Evolutionary conservation across 129 eudicot genomes (phyloP).

Genomic region (Centaurea solstitialis): DNA sequence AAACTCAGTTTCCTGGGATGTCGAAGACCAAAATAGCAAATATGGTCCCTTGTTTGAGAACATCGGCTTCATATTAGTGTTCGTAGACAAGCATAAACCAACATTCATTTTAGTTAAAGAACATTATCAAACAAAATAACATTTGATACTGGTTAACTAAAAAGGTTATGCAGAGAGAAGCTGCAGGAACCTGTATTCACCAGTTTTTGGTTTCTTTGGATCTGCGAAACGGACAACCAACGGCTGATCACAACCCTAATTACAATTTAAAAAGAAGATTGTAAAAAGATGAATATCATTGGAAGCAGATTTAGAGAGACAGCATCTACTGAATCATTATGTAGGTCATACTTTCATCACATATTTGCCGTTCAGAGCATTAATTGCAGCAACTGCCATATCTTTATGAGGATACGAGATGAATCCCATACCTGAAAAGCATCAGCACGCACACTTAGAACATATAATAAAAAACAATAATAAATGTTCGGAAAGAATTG

Average conservation of each 20-base stretch:
- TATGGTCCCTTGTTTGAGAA: not conserved
- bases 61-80: not conserved
- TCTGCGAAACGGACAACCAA: conserved; percentile 84
- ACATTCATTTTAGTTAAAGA: not conserved
- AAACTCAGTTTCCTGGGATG: not conserved
- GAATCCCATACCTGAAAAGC: conserved; percentile 75
- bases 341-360: conserved; percentile 62
- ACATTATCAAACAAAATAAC: not conserved
- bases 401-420: conserved; percentile 67
- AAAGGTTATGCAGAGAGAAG: conserved; percentile 6
- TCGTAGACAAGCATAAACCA: not conserved
- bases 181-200: conserved; percentile 62
- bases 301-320: conserved; percentile 1
- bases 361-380: conserved; percentile 69
- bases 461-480: not conserved
- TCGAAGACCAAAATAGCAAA: not conserved
- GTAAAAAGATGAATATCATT: conserved; percentile 10
- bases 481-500: not conserved
- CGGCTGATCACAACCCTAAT: conserved; percentile 85
- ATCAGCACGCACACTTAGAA: conserved; percentile 22
- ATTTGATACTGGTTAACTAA: conserved; percentile 2
- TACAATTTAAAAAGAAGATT: conserved; percentile 4
- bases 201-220: conserved; percentile 84
- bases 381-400: conserved; percentile 87
- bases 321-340: conserved; percentile 8